A percentile compares a stretch with the other conserved stretches of the same genome.
Evolutionary conservation across 176 grass and related monocot species (phyloP).

Genomic region (Carex pumila): DNA sequence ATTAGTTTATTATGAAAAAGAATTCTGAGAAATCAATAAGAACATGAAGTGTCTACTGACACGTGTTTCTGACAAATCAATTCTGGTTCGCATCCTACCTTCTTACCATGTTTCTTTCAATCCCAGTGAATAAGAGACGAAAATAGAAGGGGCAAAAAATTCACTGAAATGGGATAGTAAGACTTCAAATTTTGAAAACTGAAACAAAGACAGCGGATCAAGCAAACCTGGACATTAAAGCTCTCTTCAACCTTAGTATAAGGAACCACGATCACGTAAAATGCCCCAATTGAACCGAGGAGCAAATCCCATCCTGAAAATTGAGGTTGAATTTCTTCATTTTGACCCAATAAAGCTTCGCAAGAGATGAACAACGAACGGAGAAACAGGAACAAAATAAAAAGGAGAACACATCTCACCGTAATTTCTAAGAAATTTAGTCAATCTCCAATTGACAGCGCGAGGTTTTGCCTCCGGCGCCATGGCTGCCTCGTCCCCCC

Average conservation of each 20-base stretch:
- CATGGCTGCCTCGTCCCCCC: not conserved
- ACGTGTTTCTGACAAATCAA: not conserved
- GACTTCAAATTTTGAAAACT: not conserved
- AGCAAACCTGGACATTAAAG: constrained; percentile 71
- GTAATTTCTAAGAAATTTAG: constrained; percentile 30
- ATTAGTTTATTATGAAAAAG: not conserved
- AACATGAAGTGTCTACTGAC: not conserved
- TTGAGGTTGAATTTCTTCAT: constrained; percentile 7
- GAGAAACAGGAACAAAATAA: not conserved
- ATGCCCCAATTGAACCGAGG: constrained; percentile 59
- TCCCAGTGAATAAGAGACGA: not conserved
- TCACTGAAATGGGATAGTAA: not conserved
- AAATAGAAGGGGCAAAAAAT: not conserved
- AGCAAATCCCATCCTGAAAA: constrained; percentile 71
- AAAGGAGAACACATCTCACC: constrained; percentile 19
- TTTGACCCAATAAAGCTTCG: constrained; percentile 7
- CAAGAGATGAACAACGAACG: not conserved
- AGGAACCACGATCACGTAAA: constrained; percentile 60
- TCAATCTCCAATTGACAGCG: not conserved
- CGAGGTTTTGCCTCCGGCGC: not conserved
- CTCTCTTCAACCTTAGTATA: constrained; percentile 99
- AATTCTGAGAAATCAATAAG: not conserved
- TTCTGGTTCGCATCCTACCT: not conserved
- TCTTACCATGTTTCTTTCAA: not conserved
- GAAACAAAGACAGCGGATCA: not conserved